phyloP scores from a whole-genome alignment of 2,329 filamentous ascomycete species.

The Bipolaris sorokiniana region DNA sequence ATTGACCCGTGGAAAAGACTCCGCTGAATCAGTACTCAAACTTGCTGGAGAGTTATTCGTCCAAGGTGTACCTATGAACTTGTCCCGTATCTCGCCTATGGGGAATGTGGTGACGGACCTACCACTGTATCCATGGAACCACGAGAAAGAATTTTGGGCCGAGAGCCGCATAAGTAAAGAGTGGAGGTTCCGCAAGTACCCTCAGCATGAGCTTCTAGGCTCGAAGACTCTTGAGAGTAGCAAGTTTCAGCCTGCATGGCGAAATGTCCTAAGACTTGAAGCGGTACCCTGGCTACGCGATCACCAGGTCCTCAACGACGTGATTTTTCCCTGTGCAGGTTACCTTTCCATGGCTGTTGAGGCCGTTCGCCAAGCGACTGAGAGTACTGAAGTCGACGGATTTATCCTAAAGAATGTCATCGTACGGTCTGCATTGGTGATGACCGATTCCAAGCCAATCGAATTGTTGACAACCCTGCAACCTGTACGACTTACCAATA shows the following conservation, averaged over 20 bases:
- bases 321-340: slow-evolving; percentile 17
- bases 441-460: not conserved
- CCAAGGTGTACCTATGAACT: not conserved
- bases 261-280: slow-evolving; percentile 21
- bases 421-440: not conserved
- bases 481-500: not conserved
- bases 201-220: slow-evolving; percentile 15
- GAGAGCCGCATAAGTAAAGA: slow-evolving; percentile 15
- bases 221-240: not conserved
- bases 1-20: not conserved
- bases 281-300: slow-evolving; percentile 19
- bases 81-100: not conserved
- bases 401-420: not conserved
- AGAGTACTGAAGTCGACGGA: not conserved
- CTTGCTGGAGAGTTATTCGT: not conserved
- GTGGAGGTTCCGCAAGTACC: slow-evolving; percentile 11
- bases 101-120: slow-evolving; percentile 12
- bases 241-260: slow-evolving; percentile 21
- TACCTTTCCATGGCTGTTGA: slow-evolving; percentile 6
- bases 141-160: slow-evolving; percentile 32
- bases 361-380: not conserved
- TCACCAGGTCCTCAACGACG: slow-evolving; percentile 16
- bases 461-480: not conserved
- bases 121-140: slow-evolving; percentile 39
- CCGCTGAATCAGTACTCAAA: not conserved